Base-by-base conservation (phyloP, 495 filamentous ascomycete genomes). In the Aspergillus saccharolyticus region DNA sequence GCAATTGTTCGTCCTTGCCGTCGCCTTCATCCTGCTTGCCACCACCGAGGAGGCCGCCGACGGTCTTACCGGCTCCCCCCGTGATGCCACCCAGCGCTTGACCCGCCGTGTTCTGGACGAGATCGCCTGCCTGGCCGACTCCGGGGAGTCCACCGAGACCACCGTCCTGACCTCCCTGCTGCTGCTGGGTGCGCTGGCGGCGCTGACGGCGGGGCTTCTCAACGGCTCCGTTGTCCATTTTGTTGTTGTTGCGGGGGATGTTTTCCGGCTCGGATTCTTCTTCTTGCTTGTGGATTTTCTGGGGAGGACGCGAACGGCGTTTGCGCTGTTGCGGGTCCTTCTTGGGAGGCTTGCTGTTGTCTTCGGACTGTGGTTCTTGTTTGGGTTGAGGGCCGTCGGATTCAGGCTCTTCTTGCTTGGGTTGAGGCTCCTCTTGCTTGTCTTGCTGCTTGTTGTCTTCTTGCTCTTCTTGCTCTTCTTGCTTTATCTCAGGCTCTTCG, bases 1-100 rank as follows among this genome's bases (percentile, higher is more conserved):
- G 79, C 59, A 96, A 72, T 66, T 92, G 86, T 68, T 93, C 87
- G 60, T 85, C 84, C 46, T 77, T 79, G 14, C 70, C 74, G 46
- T 70, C 71, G 4, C 72, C 70, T 47, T 79, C 70, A 30, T 73
- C 71, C 44, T 72, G 62, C 25, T 74, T 54, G 8, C 61, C 65
- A 4, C 62, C 76, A 12, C 75, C 74, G 1, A 78, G 68, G 3
- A 78, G 15, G 0, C 78, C 77, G 0, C 83, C 83, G 20, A 83
- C 76, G 39, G 85, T 76, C 46, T 84, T 83, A 28, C 85, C 84
- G 0, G 84, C 74, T 15, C 77, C 75, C 30, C 77, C 74, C 7
- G 83, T 81, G 22, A 79, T 80, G 15, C 81, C 77, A 59, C 78
- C 79, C 45, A 85, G 74, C 30, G 80, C 76, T 54, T 82, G 80